phyloP scores from a whole-genome alignment of 1,284 basidiomycete genomes.

The Pulchroboletus neoregius region DNA sequence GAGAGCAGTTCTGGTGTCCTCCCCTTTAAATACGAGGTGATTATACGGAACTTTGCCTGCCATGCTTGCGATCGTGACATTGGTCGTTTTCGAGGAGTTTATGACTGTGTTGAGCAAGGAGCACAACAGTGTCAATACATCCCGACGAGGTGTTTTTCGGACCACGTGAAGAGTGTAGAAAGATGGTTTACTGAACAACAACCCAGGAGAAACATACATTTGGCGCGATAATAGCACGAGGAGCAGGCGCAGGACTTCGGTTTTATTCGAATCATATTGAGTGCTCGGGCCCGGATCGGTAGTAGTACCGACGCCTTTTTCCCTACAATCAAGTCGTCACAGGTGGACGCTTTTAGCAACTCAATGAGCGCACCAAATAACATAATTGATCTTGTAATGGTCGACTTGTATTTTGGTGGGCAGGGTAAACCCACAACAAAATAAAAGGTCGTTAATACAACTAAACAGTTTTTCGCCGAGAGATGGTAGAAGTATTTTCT shows the following conservation, averaged over 20 bases:
- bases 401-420: slow-evolving; percentile 75
- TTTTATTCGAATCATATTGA: slow-evolving; percentile 75
- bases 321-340: slow-evolving; percentile 51
- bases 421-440: slow-evolving; percentile 88
- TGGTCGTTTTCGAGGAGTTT: slow-evolving; percentile 52
- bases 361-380: slow-evolving; percentile 62
- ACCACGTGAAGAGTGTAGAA: slow-evolving; percentile 74
- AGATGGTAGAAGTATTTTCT: slow-evolving; percentile 60
- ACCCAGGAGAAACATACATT: slow-evolving; percentile 74
- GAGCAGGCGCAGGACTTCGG: slow-evolving; percentile 81
- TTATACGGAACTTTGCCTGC: slow-evolving; percentile 79
- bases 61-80: slow-evolving; percentile 56
- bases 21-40: slow-evolving; percentile 84
- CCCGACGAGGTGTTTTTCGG: slow-evolving; percentile 71
- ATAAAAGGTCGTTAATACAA: slow-evolving; percentile 78
- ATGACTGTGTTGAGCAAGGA: slow-evolving; percentile 88
- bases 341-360: slow-evolving; percentile 3
- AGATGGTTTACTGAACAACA: slow-evolving; percentile 68
- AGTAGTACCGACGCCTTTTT: slow-evolving; percentile 85
- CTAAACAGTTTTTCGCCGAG: slow-evolving; percentile 77
- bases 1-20: slow-evolving; percentile 68
- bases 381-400: slow-evolving; percentile 82
- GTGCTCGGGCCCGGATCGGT: slow-evolving; percentile 64
- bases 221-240: slow-evolving; percentile 83
- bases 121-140: slow-evolving; percentile 85